Evolutionary conservation across 495 filamentous ascomycete genomes (phyloP).

Genomic region (Ascobolus immersus): DNA sequence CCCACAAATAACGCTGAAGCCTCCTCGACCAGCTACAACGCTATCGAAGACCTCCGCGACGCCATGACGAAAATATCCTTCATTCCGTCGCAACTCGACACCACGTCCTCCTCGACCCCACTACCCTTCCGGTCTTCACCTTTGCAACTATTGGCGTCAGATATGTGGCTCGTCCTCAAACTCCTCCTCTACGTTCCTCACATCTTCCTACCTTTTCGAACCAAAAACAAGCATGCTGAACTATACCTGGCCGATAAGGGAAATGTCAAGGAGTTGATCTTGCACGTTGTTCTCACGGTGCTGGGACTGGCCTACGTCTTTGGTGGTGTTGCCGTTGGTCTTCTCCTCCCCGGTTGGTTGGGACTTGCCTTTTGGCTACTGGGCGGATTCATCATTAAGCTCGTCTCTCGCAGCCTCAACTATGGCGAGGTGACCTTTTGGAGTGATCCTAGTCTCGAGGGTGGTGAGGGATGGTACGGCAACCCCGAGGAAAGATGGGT

Average conservation of each 20-base stretch:
- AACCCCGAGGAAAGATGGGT: constrained; percentile 41
- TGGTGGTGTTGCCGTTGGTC: constrained; percentile 5
- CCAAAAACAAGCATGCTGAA: constrained; percentile 8
- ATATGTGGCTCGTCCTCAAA: constrained; percentile 11
- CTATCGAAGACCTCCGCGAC: too few relatives aligned
- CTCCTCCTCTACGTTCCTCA: constrained; percentile 9
- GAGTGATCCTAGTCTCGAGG: not conserved
- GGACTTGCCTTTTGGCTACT: too few relatives aligned
- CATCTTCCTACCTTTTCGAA: constrained; percentile 10
- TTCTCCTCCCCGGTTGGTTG: too few relatives aligned
- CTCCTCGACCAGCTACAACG: too few relatives aligned
- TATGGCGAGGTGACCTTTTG: constrained; percentile 2
- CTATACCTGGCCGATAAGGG: constrained; percentile 6
- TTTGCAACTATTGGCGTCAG: constrained; percentile 9
- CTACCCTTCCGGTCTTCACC: constrained; percentile 12
- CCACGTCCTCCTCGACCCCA: constrained; percentile 6
- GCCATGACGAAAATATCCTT: too few relatives aligned
- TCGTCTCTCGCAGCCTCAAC: too few relatives aligned
- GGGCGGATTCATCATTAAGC: too few relatives aligned
- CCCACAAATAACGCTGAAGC: too few relatives aligned
- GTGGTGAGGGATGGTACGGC: too few relatives aligned
- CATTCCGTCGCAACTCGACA: constrained; percentile 11
- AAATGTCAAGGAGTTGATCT: constrained; percentile 9
- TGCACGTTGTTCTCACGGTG: constrained; percentile 5
- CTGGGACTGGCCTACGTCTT: constrained; percentile 7